A percentile compares a stretch with the other conserved stretches of the same genome.
Conservation (phyloP, 2,329 filamentous ascomycete species). For the Fonsecaea nubica region DNA sequence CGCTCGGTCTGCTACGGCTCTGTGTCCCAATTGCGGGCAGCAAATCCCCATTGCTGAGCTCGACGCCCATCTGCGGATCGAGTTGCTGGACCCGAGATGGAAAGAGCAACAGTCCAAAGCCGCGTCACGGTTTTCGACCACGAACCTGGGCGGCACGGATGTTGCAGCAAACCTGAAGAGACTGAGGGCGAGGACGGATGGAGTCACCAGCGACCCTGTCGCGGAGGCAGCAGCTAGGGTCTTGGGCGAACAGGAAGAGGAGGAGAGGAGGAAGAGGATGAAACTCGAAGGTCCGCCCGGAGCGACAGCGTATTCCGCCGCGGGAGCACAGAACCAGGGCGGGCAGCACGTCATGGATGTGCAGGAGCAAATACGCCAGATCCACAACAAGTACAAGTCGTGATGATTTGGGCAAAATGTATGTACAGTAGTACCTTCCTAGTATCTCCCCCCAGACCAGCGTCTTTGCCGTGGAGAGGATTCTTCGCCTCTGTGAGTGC, state of each 20-base stretch:
- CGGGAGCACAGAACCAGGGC: conserved; percentile 39
- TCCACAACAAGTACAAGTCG: conserved; percentile 52
- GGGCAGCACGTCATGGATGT: conserved; percentile 66
- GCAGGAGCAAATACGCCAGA: conserved; percentile 80
- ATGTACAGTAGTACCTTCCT: not conserved
- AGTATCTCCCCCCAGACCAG: not conserved
- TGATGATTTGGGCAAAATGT: conserved; percentile 14
- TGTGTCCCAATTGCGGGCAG: conserved; percentile 94
- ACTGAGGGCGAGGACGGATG: conserved; percentile 84
- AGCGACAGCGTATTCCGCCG: conserved; percentile 42
- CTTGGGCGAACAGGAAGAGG: conserved; percentile 74
- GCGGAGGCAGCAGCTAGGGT: conserved; percentile 54
- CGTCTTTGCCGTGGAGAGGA: not conserved
- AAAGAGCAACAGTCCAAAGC: conserved; percentile 93
- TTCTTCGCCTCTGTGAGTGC: not conserved
- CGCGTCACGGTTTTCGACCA: conserved; percentile 81
- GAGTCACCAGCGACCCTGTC: conserved; percentile 53
- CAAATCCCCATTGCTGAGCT: conserved; percentile 86
- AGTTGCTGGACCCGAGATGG: conserved; percentile 91
- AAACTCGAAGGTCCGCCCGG: conserved; percentile 54
- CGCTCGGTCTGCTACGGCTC: conserved; percentile 64
- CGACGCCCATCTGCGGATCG: conserved; percentile 92
- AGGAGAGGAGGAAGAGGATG: conserved; percentile 75
- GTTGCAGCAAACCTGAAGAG: conserved; percentile 94
- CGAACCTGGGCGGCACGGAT: conserved; percentile 83